A percentile compares a stretch with the other conserved stretches of the same genome.
These are phyloP conservation scores for Thielaviopsis euricoi DNA, from an alignment of 2,329 filamentous ascomycete genomes.

Conservation along the genomic window DNA sequence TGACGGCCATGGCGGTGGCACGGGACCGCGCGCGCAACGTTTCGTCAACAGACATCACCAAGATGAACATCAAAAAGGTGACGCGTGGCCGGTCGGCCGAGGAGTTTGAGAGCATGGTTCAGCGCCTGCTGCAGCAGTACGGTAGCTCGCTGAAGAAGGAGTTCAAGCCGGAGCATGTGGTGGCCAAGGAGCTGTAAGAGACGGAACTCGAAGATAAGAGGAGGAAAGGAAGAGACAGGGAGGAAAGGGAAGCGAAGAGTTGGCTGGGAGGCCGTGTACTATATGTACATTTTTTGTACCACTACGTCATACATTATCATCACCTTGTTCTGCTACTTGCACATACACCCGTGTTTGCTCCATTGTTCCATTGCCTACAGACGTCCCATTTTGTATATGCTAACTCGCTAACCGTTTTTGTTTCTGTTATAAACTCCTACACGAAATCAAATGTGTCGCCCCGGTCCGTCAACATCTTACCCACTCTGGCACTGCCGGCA, in stretches of 20 bases:
- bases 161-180: constrained; percentile 13
- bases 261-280: neutral
- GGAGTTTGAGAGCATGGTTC: constrained; percentile 50
- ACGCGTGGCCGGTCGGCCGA: constrained; percentile 54
- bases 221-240: neutral
- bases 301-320: neutral
- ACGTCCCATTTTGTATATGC: neutral
- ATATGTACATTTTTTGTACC: constrained; percentile 4
- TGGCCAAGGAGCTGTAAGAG: constrained; percentile 9
- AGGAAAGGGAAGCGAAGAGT: neutral
- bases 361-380: too few species aligned
- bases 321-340: neutral
- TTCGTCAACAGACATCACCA: constrained; percentile 52
- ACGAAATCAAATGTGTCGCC: constrained; percentile 93
- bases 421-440: constrained; percentile 23
- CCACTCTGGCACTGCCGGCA: constrained; percentile 65
- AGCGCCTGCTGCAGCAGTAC: constrained; percentile 22
- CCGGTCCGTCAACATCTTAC: constrained; percentile 67
- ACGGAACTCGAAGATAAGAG: neutral
- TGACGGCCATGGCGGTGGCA: constrained; percentile 76
- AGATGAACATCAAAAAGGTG: constrained; percentile 67
- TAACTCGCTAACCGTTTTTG: neutral
- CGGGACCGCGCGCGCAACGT: constrained; percentile 39
- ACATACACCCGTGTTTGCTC: neutral
- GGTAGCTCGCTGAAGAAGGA: constrained; percentile 10